phyloP scores from a whole-genome alignment of 768 basidiomycete genomes.

The Candolleomyces eurysporus region DNA sequence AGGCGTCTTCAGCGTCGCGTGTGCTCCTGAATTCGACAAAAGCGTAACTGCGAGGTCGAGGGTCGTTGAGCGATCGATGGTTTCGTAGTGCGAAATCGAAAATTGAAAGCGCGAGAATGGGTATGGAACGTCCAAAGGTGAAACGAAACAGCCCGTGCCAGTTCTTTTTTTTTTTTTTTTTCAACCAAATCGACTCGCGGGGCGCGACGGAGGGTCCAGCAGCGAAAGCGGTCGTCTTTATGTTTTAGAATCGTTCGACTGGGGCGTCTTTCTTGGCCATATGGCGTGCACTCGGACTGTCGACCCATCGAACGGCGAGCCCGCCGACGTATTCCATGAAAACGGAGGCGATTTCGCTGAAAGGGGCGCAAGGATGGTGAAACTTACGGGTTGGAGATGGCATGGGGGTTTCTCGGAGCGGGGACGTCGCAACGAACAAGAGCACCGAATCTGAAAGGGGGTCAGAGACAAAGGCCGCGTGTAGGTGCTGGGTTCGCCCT shows the following conservation, averaged over 20 bases:
- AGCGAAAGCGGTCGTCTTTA: constrained; percentile 2
- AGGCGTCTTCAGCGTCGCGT: constrained; percentile 37
- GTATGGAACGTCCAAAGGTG: constrained; percentile 2
- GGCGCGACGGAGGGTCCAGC: not conserved
- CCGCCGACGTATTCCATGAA: not conserved
- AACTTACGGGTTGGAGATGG: constrained; percentile 82
- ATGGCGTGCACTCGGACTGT: constrained; percentile 8
- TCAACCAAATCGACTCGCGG: not conserved
- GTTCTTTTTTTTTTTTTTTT: no score
- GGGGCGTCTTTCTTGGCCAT: not conserved
- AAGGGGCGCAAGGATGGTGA: constrained; percentile 18
- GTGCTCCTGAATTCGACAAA: constrained; percentile 37
- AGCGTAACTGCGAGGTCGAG: constrained; percentile 33
- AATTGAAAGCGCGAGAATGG: not conserved
- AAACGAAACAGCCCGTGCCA: constrained; percentile 3
- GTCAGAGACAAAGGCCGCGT: not conserved
- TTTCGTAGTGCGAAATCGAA: constrained; percentile 14
- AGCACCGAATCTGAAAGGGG: constrained; percentile 60
- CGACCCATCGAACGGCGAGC: constrained; percentile 17
- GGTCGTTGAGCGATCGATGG: constrained; percentile 33
- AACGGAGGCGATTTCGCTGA: constrained; percentile 3
- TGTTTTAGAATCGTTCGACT: not conserved
- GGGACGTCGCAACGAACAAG: constrained; percentile 89
- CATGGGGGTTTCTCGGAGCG: constrained; percentile 76
- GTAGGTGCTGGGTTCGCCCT: constrained; percentile 4